phyloP scores from a whole-genome alignment of 1,284 basidiomycete species.

The Puccinia hordei region DNA sequence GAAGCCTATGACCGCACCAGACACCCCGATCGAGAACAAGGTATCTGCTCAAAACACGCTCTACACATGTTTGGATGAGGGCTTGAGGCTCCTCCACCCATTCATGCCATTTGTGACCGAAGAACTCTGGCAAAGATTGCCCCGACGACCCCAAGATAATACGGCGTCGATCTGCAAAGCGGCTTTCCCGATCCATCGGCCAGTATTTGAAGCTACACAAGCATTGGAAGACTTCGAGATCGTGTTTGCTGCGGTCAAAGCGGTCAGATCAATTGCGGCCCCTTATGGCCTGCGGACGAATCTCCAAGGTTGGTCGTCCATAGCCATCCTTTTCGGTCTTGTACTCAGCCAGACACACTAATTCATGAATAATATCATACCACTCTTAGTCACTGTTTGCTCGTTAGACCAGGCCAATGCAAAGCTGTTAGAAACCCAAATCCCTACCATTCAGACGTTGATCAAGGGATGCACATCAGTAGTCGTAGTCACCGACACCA shows the following conservation, averaged over 20 bases:
- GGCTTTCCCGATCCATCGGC: slow-evolving; percentile 63
- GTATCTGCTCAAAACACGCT: slow-evolving; percentile 91
- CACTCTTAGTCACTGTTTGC: slow-evolving; percentile 49
- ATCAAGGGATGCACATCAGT: slow-evolving; percentile 84
- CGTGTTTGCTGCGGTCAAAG: slow-evolving; percentile 76
- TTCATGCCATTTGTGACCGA: slow-evolving; percentile 99
- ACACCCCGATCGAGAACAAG: slow-evolving; percentile 66
- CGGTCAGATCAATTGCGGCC: slow-evolving; percentile 80
- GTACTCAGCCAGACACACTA: slow-evolving; percentile 64
- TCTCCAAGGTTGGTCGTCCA: slow-evolving; percentile 69
- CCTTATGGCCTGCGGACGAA: slow-evolving; percentile 89
- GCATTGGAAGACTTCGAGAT: slow-evolving; percentile 83
- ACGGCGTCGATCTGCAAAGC: slow-evolving; percentile 71
- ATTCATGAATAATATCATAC: too few species aligned
- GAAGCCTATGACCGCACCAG: slow-evolving; percentile 89
- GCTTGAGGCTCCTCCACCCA: slow-evolving; percentile 86
- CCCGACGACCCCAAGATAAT: slow-evolving; percentile 76
- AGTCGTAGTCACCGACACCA: slow-evolving; percentile 65
- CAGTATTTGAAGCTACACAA: slow-evolving; percentile 70
- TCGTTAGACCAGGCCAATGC: slow-evolving; percentile 6
- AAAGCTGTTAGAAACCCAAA: slow-evolving; percentile 69
- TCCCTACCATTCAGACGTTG: slow-evolving; percentile 75
- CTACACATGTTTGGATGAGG: slow-evolving; percentile 89
- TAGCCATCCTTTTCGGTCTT: slow-evolving; percentile 65
- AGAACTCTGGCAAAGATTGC: slow-evolving; percentile 95